Percentiles rank a stretch among this genome's conserved stretches.
These are phyloP conservation scores for Myriangium duriaei DNA, from an alignment of 2,329 filamentous ascomycete species.

Conservation along the genomic window DNA sequence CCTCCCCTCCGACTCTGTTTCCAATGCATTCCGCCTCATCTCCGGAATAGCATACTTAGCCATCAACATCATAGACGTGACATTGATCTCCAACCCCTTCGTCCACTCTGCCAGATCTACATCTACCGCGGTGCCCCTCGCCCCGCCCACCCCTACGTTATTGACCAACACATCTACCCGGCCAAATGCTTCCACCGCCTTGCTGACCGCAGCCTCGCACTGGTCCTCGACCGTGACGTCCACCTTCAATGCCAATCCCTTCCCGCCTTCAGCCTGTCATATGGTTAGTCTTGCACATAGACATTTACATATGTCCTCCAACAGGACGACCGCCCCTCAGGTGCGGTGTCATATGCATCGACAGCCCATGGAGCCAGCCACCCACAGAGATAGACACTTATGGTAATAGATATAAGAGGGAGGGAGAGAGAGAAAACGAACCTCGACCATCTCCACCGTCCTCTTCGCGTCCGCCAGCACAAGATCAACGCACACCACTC, in stretches of 20 bases:
- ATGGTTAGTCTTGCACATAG: neutral
- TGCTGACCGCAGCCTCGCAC: conserved; percentile 33
- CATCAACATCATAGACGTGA: conserved; percentile 55
- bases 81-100: conserved; percentile 47
- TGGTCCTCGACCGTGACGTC: conserved; percentile 45
- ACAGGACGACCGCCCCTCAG: no score
- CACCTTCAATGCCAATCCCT: conserved; percentile 32
- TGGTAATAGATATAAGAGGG: no score
- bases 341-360: no score
- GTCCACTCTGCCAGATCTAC: conserved; percentile 49
- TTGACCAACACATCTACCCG: conserved; percentile 52
- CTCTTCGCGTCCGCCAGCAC: conserved; percentile 37
- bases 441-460: conserved; percentile 42
- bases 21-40: conserved; percentile 39
- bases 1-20: neutral
- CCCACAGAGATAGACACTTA: no score
- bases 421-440: neutral
- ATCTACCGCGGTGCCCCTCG: conserved; percentile 45
- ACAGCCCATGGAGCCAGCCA: no score
- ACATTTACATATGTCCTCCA: no score
- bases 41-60: conserved; percentile 47
- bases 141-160: conserved; percentile 50
- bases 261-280: conserved; percentile 19
- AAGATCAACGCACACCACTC: conserved; percentile 47
- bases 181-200: conserved; percentile 38